Base-by-base conservation (phyloP, 352 stramenopile species). In the Pythium aristosporum region DNA sequence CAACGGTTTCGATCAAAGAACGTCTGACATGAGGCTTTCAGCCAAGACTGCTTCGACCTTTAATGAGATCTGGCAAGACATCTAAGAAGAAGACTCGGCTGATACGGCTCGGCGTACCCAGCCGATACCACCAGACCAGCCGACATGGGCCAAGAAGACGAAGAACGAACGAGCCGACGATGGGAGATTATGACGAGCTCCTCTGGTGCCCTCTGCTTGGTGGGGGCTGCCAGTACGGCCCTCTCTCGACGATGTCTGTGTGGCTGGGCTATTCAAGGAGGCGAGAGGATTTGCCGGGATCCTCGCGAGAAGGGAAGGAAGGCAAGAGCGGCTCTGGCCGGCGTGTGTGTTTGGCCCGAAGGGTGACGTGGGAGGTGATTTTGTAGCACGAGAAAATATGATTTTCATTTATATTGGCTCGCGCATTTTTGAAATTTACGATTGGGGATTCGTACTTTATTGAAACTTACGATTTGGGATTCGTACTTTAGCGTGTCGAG, bases 1-100 rank as follows among this genome's bases (percentile, higher is more conserved):
- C 74, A 92, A 67, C 82, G 79, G 61, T 92, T 89, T 74, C 81
- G 82, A 71, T 81, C 85, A 63, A 83, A 83, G 72, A 81, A 75
- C 72, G 74, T 82, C 77, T 85, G 77, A 85, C 70, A 52, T 63
- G 65, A 66, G 69, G 61, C 61, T 72, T 73, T 71, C 65, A 76
- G 69, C 65, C 61, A 76, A 76, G 61, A 72, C 52, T 68, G 61
- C 66, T 64, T 66, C 69, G 57, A 66, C 59, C 25, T 76, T 76
- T 73, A 72, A 70, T 55, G 69, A 68, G 66, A 61, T 76, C 46
- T 76, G 69, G 69, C 69, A 76, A 73, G 69, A 76, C 41, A 70
- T 76, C 28, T 76, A 57, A 73, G 61, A 23, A 65, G 42, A 43
- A 46, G 10, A 13, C 12, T 20, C 16, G 15, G 1, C 8, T 11